phyloP scores from a whole-genome alignment of 257 asterid species.

The Nicotiana sylvestris region DNA sequence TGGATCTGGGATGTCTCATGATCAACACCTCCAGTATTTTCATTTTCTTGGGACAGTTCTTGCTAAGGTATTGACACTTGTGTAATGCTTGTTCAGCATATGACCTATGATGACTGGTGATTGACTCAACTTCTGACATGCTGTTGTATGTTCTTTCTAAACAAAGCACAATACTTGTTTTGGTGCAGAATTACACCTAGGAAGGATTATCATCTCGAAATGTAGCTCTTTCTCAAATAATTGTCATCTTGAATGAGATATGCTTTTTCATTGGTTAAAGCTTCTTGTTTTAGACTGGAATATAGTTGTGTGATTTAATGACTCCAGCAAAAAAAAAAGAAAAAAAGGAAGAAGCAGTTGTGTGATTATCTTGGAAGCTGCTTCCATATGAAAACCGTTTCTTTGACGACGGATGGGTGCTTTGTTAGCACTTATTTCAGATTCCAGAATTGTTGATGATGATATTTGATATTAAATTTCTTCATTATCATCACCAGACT shows the following conservation, averaged over 20 bases:
- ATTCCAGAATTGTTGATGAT: background rate
- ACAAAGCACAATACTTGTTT: background rate
- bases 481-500: background rate
- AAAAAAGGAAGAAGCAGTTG: background rate
- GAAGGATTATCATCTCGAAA: background rate
- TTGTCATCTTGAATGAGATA: background rate
- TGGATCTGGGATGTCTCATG: constrained; percentile 88
- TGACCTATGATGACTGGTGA: background rate
- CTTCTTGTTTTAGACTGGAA: background rate
- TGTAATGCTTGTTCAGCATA: constrained; percentile 8
- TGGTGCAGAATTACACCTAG: background rate
- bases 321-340: background rate
- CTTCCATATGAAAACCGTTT: background rate
- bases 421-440: background rate
- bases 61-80: constrained; percentile 67
- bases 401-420: background rate
- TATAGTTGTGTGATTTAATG: background rate
- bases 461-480: background rate
- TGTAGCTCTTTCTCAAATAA: background rate
- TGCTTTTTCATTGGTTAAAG: background rate
- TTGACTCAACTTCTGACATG: background rate
- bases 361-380: constrained; percentile 4
- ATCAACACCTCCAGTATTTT: constrained; percentile 85
- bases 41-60: constrained; percentile 93
- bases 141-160: background rate